Evolutionary conservation across 768 basidiomycete genomes (phyloP).

Genomic region (Russula abietina): DNA sequence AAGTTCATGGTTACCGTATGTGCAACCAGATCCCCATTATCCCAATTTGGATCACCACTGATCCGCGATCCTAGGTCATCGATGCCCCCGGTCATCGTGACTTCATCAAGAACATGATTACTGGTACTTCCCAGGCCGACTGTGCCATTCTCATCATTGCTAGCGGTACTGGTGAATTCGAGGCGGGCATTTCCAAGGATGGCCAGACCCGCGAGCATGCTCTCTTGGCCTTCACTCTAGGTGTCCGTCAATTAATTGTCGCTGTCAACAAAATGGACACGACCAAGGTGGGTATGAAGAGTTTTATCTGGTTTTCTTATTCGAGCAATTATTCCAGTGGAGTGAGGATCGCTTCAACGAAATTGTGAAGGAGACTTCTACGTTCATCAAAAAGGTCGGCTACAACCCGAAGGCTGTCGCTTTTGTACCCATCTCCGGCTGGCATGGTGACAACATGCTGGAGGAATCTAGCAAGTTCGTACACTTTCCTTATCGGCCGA

Average conservation of each 20-base stretch:
- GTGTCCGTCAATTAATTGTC: constrained; percentile 99
- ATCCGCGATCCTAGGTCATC: constrained; percentile 61
- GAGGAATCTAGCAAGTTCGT: constrained; percentile 92
- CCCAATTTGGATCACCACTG: constrained; percentile 17
- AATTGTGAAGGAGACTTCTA: constrained; percentile 96
- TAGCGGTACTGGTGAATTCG: constrained; percentile 99
- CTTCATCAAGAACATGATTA: constrained; percentile 99
- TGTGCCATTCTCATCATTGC: constrained; percentile 99
- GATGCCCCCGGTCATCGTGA: constrained; percentile 99
- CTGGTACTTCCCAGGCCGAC: constrained; percentile 99
- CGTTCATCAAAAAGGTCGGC: constrained; percentile 99
- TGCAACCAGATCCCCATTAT: constrained; percentile 23
- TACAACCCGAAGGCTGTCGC: constrained; percentile 99
- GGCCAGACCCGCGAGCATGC: constrained; percentile 99
- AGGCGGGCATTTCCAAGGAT: constrained; percentile 99
- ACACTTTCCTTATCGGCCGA: background rate
- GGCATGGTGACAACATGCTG: constrained; percentile 99
- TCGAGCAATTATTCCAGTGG: constrained; percentile 55
- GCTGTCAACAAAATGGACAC: constrained; percentile 99
- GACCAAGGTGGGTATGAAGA: constrained; percentile 60
- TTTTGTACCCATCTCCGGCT: constrained; percentile 99
- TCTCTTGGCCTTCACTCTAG: constrained; percentile 98
- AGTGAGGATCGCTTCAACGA: constrained; percentile 99
- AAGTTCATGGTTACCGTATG: constrained; percentile 88
- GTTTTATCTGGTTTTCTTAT: background rate